Evolutionary conservation across 257 asterid species (phyloP).

Genomic region (Solanum tarijense): DNA sequence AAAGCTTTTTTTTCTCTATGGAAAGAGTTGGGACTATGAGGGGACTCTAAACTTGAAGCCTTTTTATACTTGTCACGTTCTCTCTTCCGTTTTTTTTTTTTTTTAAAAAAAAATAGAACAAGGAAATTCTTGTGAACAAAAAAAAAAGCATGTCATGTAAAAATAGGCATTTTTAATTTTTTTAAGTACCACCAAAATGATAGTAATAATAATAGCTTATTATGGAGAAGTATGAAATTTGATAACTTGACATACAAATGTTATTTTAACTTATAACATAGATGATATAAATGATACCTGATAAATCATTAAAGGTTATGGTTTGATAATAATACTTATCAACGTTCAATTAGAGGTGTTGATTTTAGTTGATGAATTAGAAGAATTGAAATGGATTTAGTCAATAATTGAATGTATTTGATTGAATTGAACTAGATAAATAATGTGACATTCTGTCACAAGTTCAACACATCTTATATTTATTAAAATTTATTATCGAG

Average conservation of each 20-base stretch:
- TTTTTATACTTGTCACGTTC: not conserved
- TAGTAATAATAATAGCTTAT: not conserved
- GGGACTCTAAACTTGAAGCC: not conserved
- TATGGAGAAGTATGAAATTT: not conserved
- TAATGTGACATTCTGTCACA: not conserved
- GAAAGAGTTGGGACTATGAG: not conserved
- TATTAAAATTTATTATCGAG: not conserved
- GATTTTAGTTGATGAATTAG: no score
- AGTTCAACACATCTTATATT: not conserved
- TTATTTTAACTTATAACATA: not conserved
- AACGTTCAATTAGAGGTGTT: no score
- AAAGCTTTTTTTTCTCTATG: not conserved
- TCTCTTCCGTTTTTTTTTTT: not conserved
- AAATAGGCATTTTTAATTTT: not conserved
- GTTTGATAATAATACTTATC: rapidly evolving
- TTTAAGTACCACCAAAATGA: not conserved
- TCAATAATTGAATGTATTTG: rapidly evolving
- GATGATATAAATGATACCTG: not conserved
- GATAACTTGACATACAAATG: not conserved
- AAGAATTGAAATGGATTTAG: not conserved
- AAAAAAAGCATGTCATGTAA: not conserved
- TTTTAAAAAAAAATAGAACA: not conserved
- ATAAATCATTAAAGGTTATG: no score
- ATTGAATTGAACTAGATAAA: rapidly evolving
- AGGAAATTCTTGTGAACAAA: not conserved